Base-by-base conservation (phyloP, 345 rosid genomes). In the Hibiscus tridactylites region DNA sequence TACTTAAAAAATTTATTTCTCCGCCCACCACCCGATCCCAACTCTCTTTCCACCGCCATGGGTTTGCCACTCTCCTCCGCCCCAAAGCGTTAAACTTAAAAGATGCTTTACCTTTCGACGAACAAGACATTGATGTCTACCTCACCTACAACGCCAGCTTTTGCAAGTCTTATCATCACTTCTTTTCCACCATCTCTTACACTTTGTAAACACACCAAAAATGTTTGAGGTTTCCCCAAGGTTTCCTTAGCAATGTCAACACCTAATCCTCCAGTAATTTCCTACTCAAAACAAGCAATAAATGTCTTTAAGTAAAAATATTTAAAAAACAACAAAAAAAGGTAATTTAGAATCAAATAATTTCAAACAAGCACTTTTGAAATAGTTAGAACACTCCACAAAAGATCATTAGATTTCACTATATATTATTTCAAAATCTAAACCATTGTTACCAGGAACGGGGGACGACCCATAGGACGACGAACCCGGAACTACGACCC, bases 141-240 rank as follows among this genome's bases (percentile, higher is more conserved):
- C 80, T 88, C 95, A 66, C 98, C 98, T 9, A 88, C 81, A 9
- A 85, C 78, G 19, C 98, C 97, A 35, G 93, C 81, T 79, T 88
- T 76, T 64, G 96, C 70, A 73, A 94, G 93, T 75, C 98, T 97
- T 80, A 94, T 90, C 97, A 94, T 91, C 69, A 94, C 97, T 67
- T 96, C 98, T 80, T 90, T 94, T 59, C 98, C 98, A 71, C 98
- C 98, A 80, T 91, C 98, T 77, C 82, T 90, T 28, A 91, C 97
- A 71, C 97, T 88, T 39, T 84, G 79, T 56, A 83, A 75, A 53
- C 98, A 94, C 78, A 91, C 96, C 75, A 80, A 71, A 85, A 94
- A 91, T 57, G 98, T 91, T 59, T 84, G 80, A 61, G 98, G 91
- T 77, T 71, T 91, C 73, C 98, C 97, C 86, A 91, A 80, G 24